Conservation (phyloP, 1,284 basidiomycete species). For the Waitea zeae region DNA sequence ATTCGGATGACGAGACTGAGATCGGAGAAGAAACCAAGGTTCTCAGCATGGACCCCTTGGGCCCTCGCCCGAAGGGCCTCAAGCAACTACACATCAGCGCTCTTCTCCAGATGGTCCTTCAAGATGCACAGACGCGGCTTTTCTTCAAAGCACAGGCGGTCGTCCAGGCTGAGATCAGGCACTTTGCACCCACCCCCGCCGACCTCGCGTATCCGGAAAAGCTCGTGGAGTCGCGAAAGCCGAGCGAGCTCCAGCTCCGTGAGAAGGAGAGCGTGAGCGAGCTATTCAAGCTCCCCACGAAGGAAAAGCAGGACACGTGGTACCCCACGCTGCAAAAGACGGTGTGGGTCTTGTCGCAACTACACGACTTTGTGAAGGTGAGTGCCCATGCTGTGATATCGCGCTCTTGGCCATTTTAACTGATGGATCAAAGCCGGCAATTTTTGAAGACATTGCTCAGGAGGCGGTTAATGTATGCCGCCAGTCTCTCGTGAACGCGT, state of each 20-base stretch:
- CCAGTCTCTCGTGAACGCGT: slow-evolving; percentile 56
- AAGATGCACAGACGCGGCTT: slow-evolving; percentile 85
- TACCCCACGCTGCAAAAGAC: slow-evolving; percentile 77
- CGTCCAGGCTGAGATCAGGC: slow-evolving; percentile 73
- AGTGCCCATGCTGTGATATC: slow-evolving; percentile 8
- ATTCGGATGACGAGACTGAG: slow-evolving; percentile 17
- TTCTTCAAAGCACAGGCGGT: slow-evolving; percentile 90
- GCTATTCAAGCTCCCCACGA: slow-evolving; percentile 52
- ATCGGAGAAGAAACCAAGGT: slow-evolving; percentile 21
- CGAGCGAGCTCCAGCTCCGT: slow-evolving; percentile 21
- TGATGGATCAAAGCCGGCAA: slow-evolving; percentile 41
- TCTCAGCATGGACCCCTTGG: slow-evolving; percentile 6
- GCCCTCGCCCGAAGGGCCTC: slow-evolving; percentile 20
- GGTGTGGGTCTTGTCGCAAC: slow-evolving; percentile 74
- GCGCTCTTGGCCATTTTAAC: not conserved
- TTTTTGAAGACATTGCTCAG: slow-evolving; percentile 88
- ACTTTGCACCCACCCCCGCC: slow-evolving; percentile 57
- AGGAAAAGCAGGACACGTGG: slow-evolving; percentile 72
- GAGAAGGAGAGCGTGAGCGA: slow-evolving; percentile 52
- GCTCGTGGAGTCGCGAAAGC: slow-evolving; percentile 31
- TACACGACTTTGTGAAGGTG: slow-evolving; percentile 85
- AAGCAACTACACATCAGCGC: slow-evolving; percentile 49
- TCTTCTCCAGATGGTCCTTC: slow-evolving; percentile 74
- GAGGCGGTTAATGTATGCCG: slow-evolving; percentile 76
- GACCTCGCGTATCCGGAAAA: slow-evolving; percentile 80